A percentile compares a stretch with the other conserved stretches of the same genome.
phyloP scores from a whole-genome alignment of 805 yeast genomes.

The Yarrowia sp. region DNA sequence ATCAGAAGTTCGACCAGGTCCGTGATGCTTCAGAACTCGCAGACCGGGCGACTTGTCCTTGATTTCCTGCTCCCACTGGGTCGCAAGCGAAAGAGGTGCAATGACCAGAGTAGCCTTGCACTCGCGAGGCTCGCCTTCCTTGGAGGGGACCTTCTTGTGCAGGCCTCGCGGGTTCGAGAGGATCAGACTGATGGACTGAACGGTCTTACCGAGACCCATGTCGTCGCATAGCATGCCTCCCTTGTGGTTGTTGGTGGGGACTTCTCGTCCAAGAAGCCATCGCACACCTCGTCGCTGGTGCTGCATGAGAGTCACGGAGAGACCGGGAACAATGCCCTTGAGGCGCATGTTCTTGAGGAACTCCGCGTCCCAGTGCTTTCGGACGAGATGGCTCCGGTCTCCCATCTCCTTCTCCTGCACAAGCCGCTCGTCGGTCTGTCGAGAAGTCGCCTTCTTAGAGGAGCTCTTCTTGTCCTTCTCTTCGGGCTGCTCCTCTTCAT shows the following conservation, averaged over 20 bases:
- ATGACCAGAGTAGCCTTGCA: slow-evolving; percentile 41
- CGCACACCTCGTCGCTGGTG: slow-evolving; percentile 49
- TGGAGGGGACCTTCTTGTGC: background rate
- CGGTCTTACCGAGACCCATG: slow-evolving; percentile 88
- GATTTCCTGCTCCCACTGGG: slow-evolving; percentile 47
- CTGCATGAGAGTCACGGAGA: slow-evolving; percentile 43
- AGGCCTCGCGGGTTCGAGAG: slow-evolving; percentile 39
- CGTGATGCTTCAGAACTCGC: slow-evolving; percentile 32
- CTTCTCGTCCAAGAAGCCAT: slow-evolving; percentile 45
- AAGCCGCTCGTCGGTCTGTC: background rate
- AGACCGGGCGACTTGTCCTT: slow-evolving; percentile 23
- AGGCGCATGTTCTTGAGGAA: slow-evolving; percentile 12
- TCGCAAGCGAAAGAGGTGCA: slow-evolving; percentile 45
- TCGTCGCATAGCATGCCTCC: slow-evolving; percentile 80
- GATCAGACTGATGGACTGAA: slow-evolving; percentile 70
- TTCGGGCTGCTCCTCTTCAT: background rate
- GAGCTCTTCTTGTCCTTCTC: background rate
- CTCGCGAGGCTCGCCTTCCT: slow-evolving; percentile 13
- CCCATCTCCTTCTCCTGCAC: slow-evolving; percentile 22
- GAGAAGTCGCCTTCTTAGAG: background rate
- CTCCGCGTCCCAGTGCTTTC: slow-evolving; percentile 8
- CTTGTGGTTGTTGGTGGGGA: slow-evolving; percentile 19
- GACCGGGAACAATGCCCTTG: slow-evolving; percentile 36
- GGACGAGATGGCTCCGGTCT: slow-evolving; percentile 6
- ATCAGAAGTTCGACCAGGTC: slow-evolving; percentile 34